Conservation (phyloP, 2,329 filamentous ascomycete species). For the Venturiaceae sp. region DNA sequence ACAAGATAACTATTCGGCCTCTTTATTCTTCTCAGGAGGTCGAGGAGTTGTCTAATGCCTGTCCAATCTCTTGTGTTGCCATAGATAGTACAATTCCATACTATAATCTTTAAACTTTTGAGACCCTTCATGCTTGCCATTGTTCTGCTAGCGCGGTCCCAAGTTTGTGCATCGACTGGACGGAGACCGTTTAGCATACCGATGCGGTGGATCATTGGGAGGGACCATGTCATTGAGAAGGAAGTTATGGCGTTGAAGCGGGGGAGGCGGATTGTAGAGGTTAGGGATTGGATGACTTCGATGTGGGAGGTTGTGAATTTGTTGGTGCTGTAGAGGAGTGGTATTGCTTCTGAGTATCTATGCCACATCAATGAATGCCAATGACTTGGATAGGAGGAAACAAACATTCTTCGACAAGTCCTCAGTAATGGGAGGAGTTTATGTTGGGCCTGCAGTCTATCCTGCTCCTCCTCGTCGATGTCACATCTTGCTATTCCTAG, state of each 20-base stretch:
- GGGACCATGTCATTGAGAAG: neutral
- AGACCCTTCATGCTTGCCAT: slow-evolving; percentile 5
- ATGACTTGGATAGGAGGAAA: neutral
- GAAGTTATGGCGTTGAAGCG: slow-evolving; percentile 4
- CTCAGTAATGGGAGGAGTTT: slow-evolving; percentile 3
- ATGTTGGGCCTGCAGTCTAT: neutral
- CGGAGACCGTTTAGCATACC: neutral
- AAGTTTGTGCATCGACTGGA: neutral
- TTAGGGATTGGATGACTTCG: neutral
- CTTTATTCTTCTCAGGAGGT: neutral
- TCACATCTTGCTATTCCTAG: neutral
- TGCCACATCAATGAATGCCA: neutral
- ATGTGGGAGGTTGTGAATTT: neutral
- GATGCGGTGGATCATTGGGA: neutral
- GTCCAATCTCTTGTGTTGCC: neutral
- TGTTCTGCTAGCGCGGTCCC: slow-evolving; percentile 1
- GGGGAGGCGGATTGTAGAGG: slow-evolving; percentile 3
- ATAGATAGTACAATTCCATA: neutral
- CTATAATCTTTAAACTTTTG: neutral
- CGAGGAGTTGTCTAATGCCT: neutral
- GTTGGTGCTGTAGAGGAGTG: slow-evolving; percentile 2
- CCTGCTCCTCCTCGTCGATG: neutral
- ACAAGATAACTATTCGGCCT: neutral
- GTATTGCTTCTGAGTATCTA: slow-evolving; percentile 7
- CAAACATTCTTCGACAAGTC: slow-evolving; percentile 6